Evolutionary conservation across 495 filamentous ascomycete genomes (phyloP), one percentile per base, ranked within the genome.

Genomic region (Parathielavia appendiculata): DNA sequence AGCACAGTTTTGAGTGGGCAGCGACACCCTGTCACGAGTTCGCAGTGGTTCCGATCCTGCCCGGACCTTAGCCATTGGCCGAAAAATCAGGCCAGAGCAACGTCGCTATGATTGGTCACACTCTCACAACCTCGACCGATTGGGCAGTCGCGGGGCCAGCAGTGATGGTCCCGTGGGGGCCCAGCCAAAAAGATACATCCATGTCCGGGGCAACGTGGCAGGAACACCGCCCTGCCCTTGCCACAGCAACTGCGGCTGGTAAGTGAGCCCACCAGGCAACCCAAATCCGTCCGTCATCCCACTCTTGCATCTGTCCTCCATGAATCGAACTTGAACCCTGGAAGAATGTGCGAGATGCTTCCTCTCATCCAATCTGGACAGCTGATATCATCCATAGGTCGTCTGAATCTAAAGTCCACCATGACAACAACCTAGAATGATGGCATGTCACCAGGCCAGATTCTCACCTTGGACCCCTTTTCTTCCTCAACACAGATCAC

Each of bases 81-180:
- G 40, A 36, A 54, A 61, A 54, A 13, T 53, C 48, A n/a, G 49
- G 5, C 14, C 19, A n/a, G 13, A 10, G 26, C n/a, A 44, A 32
- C 5, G 17, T 20, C 7, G 17, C 22, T 54, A 5, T 58, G 53
- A 57, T 57, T 51, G 50, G 54, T 26, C 54, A 23, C 43, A 9
- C 48, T 14, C 38, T 16, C 64, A 58, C 55, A 54, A 58, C 64
- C 54, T 56, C 58, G 61, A 63, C 63, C 26, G 63, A 66, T 63
- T 50, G 54, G 63, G 63, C 63, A 58, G 49, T 53, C 40, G 50
- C 57, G 26, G 7, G 32, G 20, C 32, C 19, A 13, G 19, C 5
- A 20, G 38, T 23, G 35, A 14, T 56, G 36, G 35, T n/a, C 44
- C 47, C 22, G 55, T 51, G 50, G 58, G 58, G 58, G 52, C 38